These are phyloP conservation scores for Lomentospora prolificans DNA, from an alignment of 2,329 filamentous ascomycete genomes.

Conservation along the genomic window DNA sequence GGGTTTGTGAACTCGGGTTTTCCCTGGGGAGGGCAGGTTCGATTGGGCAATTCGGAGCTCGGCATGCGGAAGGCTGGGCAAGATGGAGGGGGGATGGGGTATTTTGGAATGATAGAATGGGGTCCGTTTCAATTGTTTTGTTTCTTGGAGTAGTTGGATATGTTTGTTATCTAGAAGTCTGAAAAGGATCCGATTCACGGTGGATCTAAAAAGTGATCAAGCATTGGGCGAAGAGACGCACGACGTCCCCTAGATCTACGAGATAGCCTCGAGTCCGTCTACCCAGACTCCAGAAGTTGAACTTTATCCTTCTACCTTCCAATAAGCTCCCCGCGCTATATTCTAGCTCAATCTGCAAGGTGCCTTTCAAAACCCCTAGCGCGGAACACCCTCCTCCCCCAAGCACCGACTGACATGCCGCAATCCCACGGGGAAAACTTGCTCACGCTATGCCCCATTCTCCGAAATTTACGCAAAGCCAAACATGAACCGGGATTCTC, in stretches of 20 bases:
- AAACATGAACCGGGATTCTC: not conserved
- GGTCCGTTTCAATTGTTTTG: not conserved
- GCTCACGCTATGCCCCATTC: not conserved
- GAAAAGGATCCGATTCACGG: not conserved
- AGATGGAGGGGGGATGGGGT: not conserved
- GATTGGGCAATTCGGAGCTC: slow-evolving; percentile 1
- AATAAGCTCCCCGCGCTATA: too few relatives aligned
- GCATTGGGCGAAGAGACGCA: not conserved
- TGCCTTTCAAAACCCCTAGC: too few relatives aligned
- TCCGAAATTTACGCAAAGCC: not conserved
- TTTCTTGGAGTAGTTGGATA: not conserved
- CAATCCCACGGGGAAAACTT: not conserved
- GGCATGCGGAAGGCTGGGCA: not conserved
- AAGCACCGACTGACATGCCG: not conserved
- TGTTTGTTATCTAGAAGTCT: not conserved
- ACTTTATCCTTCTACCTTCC: too few relatives aligned
- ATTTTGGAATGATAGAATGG: not conserved
- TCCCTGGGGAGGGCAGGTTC: not conserved
- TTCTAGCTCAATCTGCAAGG: too few relatives aligned
- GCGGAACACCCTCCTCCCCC: not conserved
- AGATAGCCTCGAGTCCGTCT: too few relatives aligned
- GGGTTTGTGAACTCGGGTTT: too few relatives aligned
- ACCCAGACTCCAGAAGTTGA: too few relatives aligned
- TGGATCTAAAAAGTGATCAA: not conserved
- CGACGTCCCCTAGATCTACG: too few relatives aligned